Percentiles rank a stretch among this genome's conserved stretches.
These are phyloP conservation scores for Straminergon stramineum DNA, from an alignment of 225 moss, liverwort and hornwort genomes.

Conservation along the genomic window DNA sequence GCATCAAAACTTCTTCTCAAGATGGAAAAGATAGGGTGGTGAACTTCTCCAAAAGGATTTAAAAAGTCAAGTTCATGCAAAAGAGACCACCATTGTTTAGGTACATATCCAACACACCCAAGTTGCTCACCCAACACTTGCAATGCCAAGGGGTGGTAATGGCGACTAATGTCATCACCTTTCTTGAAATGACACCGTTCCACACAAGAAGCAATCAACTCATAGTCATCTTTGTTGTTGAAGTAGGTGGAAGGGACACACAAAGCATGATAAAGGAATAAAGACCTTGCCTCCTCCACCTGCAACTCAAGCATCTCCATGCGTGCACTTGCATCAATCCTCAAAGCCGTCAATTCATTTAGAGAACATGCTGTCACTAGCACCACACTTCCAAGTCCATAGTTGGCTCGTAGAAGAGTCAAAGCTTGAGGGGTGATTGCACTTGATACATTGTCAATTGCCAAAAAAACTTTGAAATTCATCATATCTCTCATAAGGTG, in stretches of 20 bases:
- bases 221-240: background rate
- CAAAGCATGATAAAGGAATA: background rate
- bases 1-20: slow-evolving; percentile 11
- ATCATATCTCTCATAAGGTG: background rate
- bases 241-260: background rate
- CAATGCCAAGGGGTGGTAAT: slow-evolving; percentile 4
- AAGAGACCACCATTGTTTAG: background rate
- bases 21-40: background rate
- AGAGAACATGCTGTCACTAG: background rate
- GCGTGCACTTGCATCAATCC: background rate
- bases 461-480: background rate
- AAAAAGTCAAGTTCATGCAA: background rate
- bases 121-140: background rate
- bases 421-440: background rate
- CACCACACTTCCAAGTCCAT: background rate
- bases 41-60: background rate
- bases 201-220: background rate
- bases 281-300: background rate
- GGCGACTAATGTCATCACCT: background rate
- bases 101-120: background rate
- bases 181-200: background rate
- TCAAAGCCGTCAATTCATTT: background rate
- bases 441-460: slow-evolving; percentile 4
- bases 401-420: background rate
- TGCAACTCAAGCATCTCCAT: slow-evolving; percentile 12